Conservation (phyloP, 108 stramenopile species). For the Nannochloropsis salina region DNA sequence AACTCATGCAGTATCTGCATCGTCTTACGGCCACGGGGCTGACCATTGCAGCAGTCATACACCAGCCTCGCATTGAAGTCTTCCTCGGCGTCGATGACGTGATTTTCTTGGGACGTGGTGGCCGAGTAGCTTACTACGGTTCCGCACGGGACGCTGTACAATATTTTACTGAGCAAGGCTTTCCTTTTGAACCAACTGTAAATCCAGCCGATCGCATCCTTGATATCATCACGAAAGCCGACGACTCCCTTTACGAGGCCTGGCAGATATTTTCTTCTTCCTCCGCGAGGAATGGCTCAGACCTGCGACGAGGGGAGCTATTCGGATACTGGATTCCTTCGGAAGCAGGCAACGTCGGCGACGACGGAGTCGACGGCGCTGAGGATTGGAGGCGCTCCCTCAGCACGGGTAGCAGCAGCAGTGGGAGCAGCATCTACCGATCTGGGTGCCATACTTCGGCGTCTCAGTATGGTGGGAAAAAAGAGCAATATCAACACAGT, state of each 20-base stretch:
- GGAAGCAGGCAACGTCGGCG: background rate
- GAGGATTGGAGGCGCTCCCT: background rate
- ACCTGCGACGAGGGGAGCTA: background rate
- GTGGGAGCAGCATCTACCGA: background rate
- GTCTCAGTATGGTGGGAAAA: background rate
- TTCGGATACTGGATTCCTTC: background rate
- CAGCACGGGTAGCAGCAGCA: slow-evolving; percentile 1
- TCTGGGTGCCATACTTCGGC: background rate
- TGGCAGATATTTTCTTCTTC: background rate
- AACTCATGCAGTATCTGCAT: slow-evolving; percentile 56
- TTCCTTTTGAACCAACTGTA: background rate
- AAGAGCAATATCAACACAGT: background rate
- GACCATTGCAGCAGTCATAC: slow-evolving; percentile 34
- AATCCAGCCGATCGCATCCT: slow-evolving; percentile 4
- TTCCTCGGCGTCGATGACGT: slow-evolving; percentile 27
- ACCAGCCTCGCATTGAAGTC: slow-evolving; percentile 30
- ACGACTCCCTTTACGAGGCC: background rate
- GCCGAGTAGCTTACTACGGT: background rate
- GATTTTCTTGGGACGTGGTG: slow-evolving; percentile 22
- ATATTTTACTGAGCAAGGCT: slow-evolving; percentile 12
- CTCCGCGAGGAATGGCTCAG: background rate
- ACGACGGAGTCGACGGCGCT: background rate
- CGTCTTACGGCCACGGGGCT: slow-evolving; percentile 46
- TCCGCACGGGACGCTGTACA: slow-evolving; percentile 8
- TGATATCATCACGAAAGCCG: slow-evolving; percentile 2